Evolutionary conservation across 345 rosid genomes (phyloP).

Genomic region (Toxicodendron radicans): DNA sequence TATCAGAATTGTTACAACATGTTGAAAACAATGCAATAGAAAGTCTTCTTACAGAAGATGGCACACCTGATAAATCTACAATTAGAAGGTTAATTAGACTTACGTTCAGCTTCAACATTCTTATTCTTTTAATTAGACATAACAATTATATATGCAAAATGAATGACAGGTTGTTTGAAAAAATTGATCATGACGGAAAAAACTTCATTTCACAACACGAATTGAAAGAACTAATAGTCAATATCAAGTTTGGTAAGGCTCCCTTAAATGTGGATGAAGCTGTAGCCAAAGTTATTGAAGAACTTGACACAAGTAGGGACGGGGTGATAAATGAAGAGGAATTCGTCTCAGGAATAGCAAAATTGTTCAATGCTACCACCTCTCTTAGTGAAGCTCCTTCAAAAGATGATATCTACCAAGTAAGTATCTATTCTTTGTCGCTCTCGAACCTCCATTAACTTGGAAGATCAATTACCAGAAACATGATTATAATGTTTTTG

Average conservation of each 20-base stretch:
- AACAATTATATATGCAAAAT: neutral
- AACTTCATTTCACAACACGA: constrained; percentile 26
- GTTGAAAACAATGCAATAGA: constrained; percentile 20
- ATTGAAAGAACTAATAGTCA: constrained; percentile 23
- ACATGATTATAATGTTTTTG: neutral
- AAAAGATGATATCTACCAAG: constrained; percentile 20
- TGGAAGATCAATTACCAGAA: no score
- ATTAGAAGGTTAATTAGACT: constrained; percentile 24
- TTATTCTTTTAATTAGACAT: neutral
- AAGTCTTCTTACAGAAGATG: constrained; percentile 29
- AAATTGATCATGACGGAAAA: constrained; percentile 24
- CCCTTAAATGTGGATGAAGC: constrained; percentile 29
- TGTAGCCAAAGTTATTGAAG: constrained; percentile 23
- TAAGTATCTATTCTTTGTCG: neutral
- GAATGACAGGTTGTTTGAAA: constrained; percentile 28
- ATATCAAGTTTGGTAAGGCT: constrained; percentile 26
- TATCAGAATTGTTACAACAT: constrained; percentile 27
- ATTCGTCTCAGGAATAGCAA: constrained; percentile 25
- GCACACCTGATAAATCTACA: constrained; percentile 26
- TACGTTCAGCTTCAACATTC: neutral
- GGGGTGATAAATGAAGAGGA: constrained; percentile 28
- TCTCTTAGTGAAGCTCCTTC: constrained; percentile 8
- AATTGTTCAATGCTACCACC: constrained; percentile 19
- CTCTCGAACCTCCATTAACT: no score
- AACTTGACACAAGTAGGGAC: constrained; percentile 29